Evolutionary conservation across 139 green algal species (phyloP), one percentile per base, ranked within the genome.

Genomic region (Eudorina sp.): DNA sequence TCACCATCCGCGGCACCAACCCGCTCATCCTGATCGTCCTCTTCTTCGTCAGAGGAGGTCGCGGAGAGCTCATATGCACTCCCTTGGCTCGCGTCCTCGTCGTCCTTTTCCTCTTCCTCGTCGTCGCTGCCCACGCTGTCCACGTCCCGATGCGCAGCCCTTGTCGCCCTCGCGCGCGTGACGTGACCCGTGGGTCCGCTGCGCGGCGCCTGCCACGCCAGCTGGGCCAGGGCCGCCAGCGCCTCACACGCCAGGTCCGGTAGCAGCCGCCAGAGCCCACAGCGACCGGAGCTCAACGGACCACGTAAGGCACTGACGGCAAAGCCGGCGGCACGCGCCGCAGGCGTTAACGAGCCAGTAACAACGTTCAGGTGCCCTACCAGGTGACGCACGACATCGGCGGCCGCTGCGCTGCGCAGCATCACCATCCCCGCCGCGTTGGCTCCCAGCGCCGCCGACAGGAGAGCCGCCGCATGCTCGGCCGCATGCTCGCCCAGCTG

Each of bases 401-500:
- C 29, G 34, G 80, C 80, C 1, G 58, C 80, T 4, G 27, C 18
- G 2, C n/a, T 41, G 0, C 19, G 14, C 62, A 87, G 62, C 62
- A 79, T 43, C 18, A 87, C n/a, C n/a, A 68, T 31, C 6, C 86
- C 76, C 27, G 45, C 70, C 21, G 55, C 31, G 55, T 91, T 91
- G 19, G 40, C 51, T 29, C 88, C 88, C 40, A 91, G 46, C 21
- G 70, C 46, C 21, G n/a, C 34, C 13, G 80, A 78, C 43, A 91
- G 79, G 19, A 91, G 19, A 43, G 36, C 36, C 38, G 41, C 75
- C 31, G 43, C 36, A 8, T 34, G 53, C 55, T 48, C 21, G 18
- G 13, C 13, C 70, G 48, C 9, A 48, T 38, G 75, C 51, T 21
- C 27, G 36, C 31, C 4, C 69, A 18, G 43, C 21, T 23, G 38